These are phyloP conservation scores for Musa troglodytarum DNA, from an alignment of 176 grass and related monocot species.

Conservation along the genomic window DNA sequence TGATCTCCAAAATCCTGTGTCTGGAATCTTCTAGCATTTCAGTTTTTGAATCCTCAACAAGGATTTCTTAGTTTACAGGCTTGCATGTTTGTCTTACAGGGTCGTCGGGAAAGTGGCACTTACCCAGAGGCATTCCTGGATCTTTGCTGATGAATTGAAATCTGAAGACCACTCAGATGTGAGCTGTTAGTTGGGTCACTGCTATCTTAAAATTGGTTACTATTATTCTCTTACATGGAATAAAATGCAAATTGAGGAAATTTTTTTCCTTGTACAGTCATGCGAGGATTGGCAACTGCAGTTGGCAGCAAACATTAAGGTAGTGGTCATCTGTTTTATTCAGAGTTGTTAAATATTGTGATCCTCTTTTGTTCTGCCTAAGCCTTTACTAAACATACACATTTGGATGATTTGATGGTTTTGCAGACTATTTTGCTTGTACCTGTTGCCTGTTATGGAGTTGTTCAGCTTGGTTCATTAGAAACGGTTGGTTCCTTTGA, in stretches of 20 bases:
- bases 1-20: neutral
- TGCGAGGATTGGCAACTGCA: constrained; percentile 48
- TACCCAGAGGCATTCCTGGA: constrained; percentile 38
- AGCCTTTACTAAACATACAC: constrained; percentile 20
- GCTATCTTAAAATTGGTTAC: neutral
- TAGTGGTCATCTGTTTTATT: constrained; percentile 20
- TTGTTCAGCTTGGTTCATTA: constrained; percentile 63
- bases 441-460: constrained; percentile 38
- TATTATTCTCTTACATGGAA: constrained; percentile 11
- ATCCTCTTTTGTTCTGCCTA: neutral
- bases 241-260: constrained; percentile 20
- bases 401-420: constrained; percentile 17
- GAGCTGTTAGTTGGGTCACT: constrained; percentile 4
- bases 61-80: neutral
- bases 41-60: neutral
- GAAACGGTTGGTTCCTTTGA: constrained; percentile 35
- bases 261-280: constrained; percentile 32
- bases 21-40: neutral
- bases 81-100: constrained; percentile 28
- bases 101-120: constrained; percentile 52
- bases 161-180: constrained; percentile 31
- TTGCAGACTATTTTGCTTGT: constrained; percentile 64
- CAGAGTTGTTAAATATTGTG: neutral
- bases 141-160: constrained; percentile 32
- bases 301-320: constrained; percentile 58